These are phyloP conservation scores for Agrostemma githago DNA, from an alignment of 148 eudicot species.

Conservation along the genomic window DNA sequence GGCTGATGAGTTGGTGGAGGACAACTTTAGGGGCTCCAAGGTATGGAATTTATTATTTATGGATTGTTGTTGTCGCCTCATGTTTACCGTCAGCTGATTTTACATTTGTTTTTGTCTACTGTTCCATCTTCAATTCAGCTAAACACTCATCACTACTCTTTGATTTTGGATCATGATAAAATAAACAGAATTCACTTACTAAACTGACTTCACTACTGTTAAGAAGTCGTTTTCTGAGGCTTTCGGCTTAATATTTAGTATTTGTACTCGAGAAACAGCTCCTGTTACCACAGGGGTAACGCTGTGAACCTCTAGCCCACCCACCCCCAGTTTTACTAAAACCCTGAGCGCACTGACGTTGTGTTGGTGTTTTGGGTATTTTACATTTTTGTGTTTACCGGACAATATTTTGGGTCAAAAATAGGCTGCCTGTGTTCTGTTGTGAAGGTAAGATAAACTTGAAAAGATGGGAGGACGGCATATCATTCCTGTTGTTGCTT, in stretches of 20 bases:
- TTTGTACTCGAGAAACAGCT: neutral
- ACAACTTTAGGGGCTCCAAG: conserved; percentile 86
- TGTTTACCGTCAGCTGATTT: neutral
- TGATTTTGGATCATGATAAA: no score
- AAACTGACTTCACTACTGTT: neutral
- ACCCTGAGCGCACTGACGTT: neutral
- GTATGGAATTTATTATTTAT: conserved; percentile 23
- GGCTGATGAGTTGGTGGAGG: conserved; percentile 70
- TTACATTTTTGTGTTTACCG: neutral
- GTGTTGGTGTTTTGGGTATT: neutral
- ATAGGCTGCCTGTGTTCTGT: neutral
- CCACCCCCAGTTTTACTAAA: neutral
- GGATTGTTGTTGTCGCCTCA: neutral
- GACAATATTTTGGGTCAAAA: neutral
- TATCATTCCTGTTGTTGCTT: conserved; percentile 12
- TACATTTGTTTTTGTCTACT: neutral
- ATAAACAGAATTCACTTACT: neutral
- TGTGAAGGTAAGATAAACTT: neutral
- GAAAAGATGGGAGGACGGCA: neutral
- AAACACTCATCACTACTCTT: neutral
- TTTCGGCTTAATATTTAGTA: neutral
- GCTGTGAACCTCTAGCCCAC: neutral
- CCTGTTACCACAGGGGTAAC: neutral
- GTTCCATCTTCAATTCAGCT: neutral
- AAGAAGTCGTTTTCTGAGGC: neutral